A percentile compares a stretch with the other conserved stretches of the same genome.
These are phyloP conservation scores for Danielia oregonensis DNA, from an alignment of 805 yeast genomes.

Conservation along the genomic window DNA sequence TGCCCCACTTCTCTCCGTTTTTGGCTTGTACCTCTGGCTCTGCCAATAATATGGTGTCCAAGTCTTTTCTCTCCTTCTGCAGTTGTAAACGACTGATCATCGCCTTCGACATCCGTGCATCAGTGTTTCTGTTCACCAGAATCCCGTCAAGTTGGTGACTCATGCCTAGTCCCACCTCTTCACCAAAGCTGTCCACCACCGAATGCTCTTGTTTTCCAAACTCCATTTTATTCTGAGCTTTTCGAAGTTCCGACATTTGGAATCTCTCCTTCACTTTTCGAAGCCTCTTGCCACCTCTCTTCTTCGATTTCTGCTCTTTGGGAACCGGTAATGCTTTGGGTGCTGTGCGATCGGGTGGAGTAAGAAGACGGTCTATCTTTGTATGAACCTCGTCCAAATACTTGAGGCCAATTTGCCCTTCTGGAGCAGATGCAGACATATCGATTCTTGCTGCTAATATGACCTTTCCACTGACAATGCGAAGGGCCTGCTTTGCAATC, in stretches of 20 bases:
- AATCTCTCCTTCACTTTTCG: constrained; percentile 79
- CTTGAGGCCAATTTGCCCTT: constrained; percentile 53
- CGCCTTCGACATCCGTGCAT: constrained; percentile 57
- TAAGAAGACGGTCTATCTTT: constrained; percentile 66
- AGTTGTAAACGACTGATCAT: constrained; percentile 48
- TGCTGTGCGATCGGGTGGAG: constrained; percentile 68
- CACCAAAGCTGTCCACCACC: constrained; percentile 62
- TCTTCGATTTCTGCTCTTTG: constrained; percentile 69
- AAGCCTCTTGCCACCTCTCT: constrained; percentile 80
- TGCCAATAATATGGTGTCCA: constrained; percentile 12
- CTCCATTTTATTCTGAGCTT: constrained; percentile 78
- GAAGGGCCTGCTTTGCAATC: constrained; percentile 61
- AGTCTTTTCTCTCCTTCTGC: constrained; percentile 11
- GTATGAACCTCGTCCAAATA: constrained; percentile 58
- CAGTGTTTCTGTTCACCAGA: constrained; percentile 43
- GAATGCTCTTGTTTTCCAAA: constrained; percentile 75
- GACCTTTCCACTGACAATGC: constrained; percentile 77
- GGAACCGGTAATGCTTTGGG: constrained; percentile 72
- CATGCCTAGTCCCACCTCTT: constrained; percentile 83
- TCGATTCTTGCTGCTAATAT: constrained; percentile 84
- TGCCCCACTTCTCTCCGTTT: not conserved
- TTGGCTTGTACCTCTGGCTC: constrained; percentile 5
- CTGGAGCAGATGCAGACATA: constrained; percentile 36
- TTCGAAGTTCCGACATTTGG: constrained; percentile 74
- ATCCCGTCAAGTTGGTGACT: constrained; percentile 33